Base-by-base conservation (phyloP, 2,329 filamentous ascomycete genomes). In the Aureobasidium sp. region DNA sequence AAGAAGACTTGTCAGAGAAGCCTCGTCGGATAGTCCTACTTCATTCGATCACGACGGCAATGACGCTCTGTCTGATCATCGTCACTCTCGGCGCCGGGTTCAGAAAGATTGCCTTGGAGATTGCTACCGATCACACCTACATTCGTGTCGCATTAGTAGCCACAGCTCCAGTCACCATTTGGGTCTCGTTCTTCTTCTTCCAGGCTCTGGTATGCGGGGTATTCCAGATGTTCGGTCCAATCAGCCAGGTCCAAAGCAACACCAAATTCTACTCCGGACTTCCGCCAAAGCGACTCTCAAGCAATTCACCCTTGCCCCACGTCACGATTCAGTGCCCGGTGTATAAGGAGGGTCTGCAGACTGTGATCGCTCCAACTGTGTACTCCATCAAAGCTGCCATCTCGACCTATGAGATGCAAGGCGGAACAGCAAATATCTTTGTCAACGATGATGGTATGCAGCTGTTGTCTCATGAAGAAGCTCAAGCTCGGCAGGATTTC, bases 401-500 rank as follows among this genome's bases (percentile, higher is more conserved):
- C 20, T 82, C 82, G 1, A 84, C 82, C 15, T 85, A 85, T 68
- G 82, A 85, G 67, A 78, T 84, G 71, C 77, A 82, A 68, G 90
- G 90, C n/a, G 90, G 90, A 10, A 86, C 88, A 1, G 90, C 90
- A 31, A 90, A 87, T 71, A 90, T 92, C 68, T 90, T 91, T 71
- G 78, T 91, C 73, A 91, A 91, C 69, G 90, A 92, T 65, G 90
- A 92, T 69, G 89, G 90, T 65, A 88, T 91, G 84, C 89, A 91
- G 73, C 76, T 90, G 40, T 80, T 91, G 20, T 77, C 83, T 7
- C 73, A 78, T 11, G 79, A 82, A 9, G 79, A 82, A n/a, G 78
- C 80, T 13, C 76, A 75, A 54, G 78, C 77, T 27, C 75, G 81
- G 23, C 80, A 82, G 63, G 81, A 84, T 56, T 85, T 82, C 69